Evolutionary conservation across 148 eudicot genomes (phyloP).

Genomic region (Drosera capensis): DNA sequence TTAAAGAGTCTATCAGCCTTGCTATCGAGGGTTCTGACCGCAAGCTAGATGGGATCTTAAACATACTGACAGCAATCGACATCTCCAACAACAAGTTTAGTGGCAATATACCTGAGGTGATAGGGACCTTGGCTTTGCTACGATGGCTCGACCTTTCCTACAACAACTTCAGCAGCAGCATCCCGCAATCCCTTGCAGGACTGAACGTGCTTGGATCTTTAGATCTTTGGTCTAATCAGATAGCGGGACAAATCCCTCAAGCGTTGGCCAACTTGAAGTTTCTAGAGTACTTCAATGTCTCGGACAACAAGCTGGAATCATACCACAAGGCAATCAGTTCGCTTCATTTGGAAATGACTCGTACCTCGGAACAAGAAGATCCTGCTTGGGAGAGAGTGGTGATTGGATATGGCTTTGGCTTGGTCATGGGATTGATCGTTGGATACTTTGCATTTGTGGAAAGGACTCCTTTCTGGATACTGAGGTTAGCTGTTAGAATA

Average conservation of each 20-base stretch:
- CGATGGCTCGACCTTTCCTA: conserved; percentile 7
- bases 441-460: conserved; percentile 5
- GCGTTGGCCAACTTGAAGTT: conserved; percentile 4
- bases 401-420: conserved; percentile 10
- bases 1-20: conserved; percentile 1
- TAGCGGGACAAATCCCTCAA: conserved; percentile 4
- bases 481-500: no score
- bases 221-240: conserved; percentile 6
- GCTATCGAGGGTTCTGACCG: not conserved
- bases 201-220: conserved; percentile 1
- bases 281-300: conserved; percentile 8
- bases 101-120: conserved; percentile 5
- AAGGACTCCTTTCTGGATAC: conserved; percentile 7
- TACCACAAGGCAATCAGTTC: conserved; percentile 11
- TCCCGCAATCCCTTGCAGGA: conserved; percentile 2
- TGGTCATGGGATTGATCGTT: conserved; percentile 4
- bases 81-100: conserved; percentile 5
- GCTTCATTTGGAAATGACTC: conserved; percentile 9
- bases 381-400: conserved; percentile 4
- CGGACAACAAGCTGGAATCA: conserved; percentile 6
- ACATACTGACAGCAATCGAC: conserved; percentile 1
- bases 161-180: conserved; percentile 4
- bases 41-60: not conserved
- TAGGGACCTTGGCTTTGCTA: conserved; percentile 2
- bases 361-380: conserved; percentile 7